These are phyloP conservation scores for Triadica sebifera DNA, from an alignment of 345 rosid species.

Conservation along the genomic window DNA sequence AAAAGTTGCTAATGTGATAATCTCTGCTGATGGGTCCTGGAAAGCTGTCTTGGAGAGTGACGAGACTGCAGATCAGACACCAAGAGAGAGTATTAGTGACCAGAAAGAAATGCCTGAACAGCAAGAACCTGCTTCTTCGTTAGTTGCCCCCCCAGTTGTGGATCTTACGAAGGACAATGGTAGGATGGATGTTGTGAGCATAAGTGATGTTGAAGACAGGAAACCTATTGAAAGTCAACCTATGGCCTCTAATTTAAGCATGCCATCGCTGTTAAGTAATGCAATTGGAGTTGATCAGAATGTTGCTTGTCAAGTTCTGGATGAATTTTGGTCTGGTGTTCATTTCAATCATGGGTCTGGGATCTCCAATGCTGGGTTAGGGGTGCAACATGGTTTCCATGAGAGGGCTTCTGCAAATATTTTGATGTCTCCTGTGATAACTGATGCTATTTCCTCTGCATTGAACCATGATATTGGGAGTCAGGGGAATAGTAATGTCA, in stretches of 20 bases:
- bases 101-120: conserved; percentile 33
- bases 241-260: conserved; percentile 20
- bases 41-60: conserved; percentile 51
- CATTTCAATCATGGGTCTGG: conserved; percentile 26
- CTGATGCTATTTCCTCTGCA: conserved; percentile 35
- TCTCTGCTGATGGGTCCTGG: conserved; percentile 86
- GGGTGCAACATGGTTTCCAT: conserved; percentile 22
- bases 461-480: conserved; percentile 25
- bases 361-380: conserved; percentile 25
- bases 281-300: conserved; percentile 27
- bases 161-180: conserved; percentile 67
- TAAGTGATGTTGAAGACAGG: conserved; percentile 49
- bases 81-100: conserved; percentile 19
- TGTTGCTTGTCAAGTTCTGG: conserved; percentile 26
- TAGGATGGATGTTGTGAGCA: conserved; percentile 39
- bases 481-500: conserved; percentile 20
- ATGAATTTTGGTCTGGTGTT: conserved; percentile 39
- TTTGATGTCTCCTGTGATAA: conserved; percentile 28
- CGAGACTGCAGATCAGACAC: conserved; percentile 30
- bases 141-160: conserved; percentile 39
- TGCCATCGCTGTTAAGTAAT: conserved; percentile 18
- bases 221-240: conserved; percentile 54
- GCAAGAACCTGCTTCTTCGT: conserved; percentile 39
- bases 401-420: conserved; percentile 18
- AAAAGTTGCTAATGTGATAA: conserved; percentile 56